Conservation (phyloP, 192 early-diverging fungal species). For the Coemansia sp. region DNA sequence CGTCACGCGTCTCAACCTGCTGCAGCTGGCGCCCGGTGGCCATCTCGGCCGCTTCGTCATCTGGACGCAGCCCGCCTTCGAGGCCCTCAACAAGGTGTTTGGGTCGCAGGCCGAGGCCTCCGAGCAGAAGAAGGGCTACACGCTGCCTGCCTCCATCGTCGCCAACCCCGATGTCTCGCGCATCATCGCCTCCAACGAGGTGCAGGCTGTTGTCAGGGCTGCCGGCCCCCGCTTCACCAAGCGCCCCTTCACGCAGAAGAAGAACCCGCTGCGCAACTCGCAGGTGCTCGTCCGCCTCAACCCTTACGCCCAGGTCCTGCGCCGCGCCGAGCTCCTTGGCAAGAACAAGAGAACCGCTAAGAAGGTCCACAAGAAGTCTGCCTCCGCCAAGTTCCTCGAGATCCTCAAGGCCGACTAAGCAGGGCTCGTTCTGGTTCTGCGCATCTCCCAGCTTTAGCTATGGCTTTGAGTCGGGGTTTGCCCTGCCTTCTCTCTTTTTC, state of each 20-base stretch:
- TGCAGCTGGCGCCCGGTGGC: conserved; percentile 97
- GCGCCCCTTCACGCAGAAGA: conserved; percentile 96
- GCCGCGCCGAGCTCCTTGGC: conserved; percentile 71
- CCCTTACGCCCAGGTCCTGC: conserved; percentile 91
- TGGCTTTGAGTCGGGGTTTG: too few relatives aligned
- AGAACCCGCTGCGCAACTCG: conserved; percentile 95
- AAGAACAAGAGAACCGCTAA: conserved; percentile 60
- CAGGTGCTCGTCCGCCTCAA: conserved; percentile 93
- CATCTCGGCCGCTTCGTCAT: conserved; percentile 99
- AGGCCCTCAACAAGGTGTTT: conserved; percentile 88
- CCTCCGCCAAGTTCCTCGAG: conserved; percentile 52
- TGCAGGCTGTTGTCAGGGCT: conserved; percentile 89
- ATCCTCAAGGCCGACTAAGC: conserved; percentile 57
- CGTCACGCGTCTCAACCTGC: conserved; percentile 90
- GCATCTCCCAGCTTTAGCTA: too few relatives aligned
- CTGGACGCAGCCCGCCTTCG: conserved; percentile 95
- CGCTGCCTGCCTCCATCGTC: conserved; percentile 83
- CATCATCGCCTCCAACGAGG: conserved; percentile 95
- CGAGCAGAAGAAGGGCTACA: conserved; percentile 88
- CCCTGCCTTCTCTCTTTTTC: background rate
- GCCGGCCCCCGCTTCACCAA: conserved; percentile 78
- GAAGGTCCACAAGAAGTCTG: conserved; percentile 59
- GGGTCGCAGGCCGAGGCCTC: conserved; percentile 80
- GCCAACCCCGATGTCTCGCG: conserved; percentile 93
- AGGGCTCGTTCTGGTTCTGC: background rate